Percentiles rank a stretch among this genome's conserved stretches.
phyloP scores from a whole-genome alignment of 1,284 basidiomycete genomes.

The Pascua sp. region DNA sequence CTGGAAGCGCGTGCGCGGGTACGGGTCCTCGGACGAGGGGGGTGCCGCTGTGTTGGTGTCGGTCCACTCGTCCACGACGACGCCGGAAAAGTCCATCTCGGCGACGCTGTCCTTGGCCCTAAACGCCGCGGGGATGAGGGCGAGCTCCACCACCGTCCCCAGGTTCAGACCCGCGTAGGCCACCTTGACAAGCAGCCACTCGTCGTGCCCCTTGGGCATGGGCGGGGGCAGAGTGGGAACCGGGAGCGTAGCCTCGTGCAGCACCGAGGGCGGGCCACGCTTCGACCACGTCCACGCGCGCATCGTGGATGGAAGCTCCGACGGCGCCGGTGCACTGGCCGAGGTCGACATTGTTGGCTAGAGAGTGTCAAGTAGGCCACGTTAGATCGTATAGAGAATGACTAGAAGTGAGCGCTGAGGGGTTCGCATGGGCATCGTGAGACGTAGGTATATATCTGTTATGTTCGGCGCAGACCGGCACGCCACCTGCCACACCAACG shows the following conservation, averaged over 20 bases:
- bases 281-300: slow-evolving; percentile 1
- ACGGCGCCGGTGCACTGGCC: too few relatives aligned
- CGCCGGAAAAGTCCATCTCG: slow-evolving; percentile 15
- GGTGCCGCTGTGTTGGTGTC: background rate
- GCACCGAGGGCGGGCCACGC: background rate
- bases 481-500: too few relatives aligned
- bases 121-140: background rate
- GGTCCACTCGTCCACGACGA: slow-evolving; percentile 13
- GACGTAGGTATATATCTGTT: too few relatives aligned
- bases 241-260: background rate
- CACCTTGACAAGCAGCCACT: slow-evolving; percentile 12
- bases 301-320: too few relatives aligned
- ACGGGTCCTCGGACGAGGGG: background rate
- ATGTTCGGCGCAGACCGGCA: too few relatives aligned
- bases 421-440: too few relatives aligned
- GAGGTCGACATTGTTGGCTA: too few relatives aligned
- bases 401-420: too few relatives aligned
- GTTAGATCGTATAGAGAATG: too few relatives aligned
- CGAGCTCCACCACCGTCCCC: slow-evolving; percentile 10
- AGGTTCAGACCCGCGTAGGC: slow-evolving; percentile 11
- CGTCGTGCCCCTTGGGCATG: slow-evolving; percentile 4
- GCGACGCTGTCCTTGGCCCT: background rate
- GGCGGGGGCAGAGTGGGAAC: slow-evolving; percentile 4
- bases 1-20: background rate
- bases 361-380: too few relatives aligned